A percentile compares a stretch with the other conserved stretches of the same genome.
These are phyloP conservation scores for Naganishia albida DNA, from an alignment of 1,284 basidiomycete species.

Conservation along the genomic window DNA sequence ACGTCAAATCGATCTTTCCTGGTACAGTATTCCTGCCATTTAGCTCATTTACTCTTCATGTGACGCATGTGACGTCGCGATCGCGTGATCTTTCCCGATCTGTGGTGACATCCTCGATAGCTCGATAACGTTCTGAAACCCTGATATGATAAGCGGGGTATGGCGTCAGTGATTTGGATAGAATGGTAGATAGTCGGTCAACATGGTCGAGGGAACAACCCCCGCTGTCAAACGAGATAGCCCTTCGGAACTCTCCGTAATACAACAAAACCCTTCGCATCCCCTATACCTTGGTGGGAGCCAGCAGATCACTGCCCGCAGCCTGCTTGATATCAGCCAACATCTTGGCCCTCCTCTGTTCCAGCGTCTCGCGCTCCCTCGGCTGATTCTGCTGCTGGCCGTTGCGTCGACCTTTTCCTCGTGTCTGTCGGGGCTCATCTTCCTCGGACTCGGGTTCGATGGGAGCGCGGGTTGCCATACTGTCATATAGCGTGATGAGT, in stretches of 20 bases:
- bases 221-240: background rate
- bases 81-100: slow-evolving; percentile 1
- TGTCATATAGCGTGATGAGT: background rate
- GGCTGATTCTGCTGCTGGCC: slow-evolving; percentile 20
- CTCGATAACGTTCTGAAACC: background rate
- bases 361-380: slow-evolving; percentile 27
- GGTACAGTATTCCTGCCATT: slow-evolving; percentile 3
- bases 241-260: background rate
- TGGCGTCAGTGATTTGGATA: background rate
- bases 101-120: background rate
- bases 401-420: slow-evolving; percentile 27
- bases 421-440: slow-evolving; percentile 35
- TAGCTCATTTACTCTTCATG: slow-evolving; percentile 19
- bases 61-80: slow-evolving; percentile 6
- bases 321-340: slow-evolving; percentile 44
- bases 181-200: background rate
- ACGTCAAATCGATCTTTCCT: slow-evolving; percentile 21
- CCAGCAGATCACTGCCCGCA: slow-evolving; percentile 39
- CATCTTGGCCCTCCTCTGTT: slow-evolving; percentile 39
- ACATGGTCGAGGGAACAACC: slow-evolving; percentile 1
- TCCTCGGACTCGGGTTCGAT: slow-evolving; percentile 34
- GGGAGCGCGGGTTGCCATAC: background rate
- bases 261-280: background rate
- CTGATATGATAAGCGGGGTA: background rate
- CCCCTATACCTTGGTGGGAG: slow-evolving; percentile 8